Percentiles rank a stretch among this genome's conserved stretches.
Evolutionary conservation across 2,329 filamentous ascomycete genomes (phyloP).

Genomic region (Talaromyces sp.): DNA sequence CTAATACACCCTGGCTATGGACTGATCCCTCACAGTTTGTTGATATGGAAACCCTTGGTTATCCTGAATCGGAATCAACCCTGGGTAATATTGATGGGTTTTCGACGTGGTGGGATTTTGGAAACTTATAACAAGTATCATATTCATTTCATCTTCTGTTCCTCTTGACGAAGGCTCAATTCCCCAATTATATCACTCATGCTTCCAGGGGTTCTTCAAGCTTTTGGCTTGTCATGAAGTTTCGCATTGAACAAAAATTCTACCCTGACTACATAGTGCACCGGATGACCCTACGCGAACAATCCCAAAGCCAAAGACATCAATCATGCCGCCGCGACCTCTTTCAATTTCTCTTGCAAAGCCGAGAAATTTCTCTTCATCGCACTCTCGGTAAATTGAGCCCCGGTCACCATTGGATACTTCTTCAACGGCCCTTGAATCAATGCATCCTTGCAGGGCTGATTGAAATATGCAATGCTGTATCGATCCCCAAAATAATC

Average conservation of each 20-base stretch:
- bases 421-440: slow-evolving; percentile 66
- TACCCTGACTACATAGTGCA: slow-evolving; percentile 10
- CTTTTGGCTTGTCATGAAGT: background rate
- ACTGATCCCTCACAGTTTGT: slow-evolving; percentile 35
- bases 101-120: slow-evolving; percentile 41
- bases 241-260: background rate
- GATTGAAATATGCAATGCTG: slow-evolving; percentile 69
- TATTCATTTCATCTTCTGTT: slow-evolving; percentile 26
- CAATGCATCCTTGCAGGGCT: slow-evolving; percentile 60
- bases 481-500: slow-evolving; percentile 64
- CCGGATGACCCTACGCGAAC: slow-evolving; percentile 18
- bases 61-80: slow-evolving; percentile 29
- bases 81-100: slow-evolving; percentile 36
- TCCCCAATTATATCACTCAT: too few species aligned
- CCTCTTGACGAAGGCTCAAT: slow-evolving; percentile 14
- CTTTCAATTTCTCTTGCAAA: slow-evolving; percentile 52
- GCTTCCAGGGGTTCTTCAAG: slow-evolving; percentile 1
- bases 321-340: slow-evolving; percentile 18
- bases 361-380: slow-evolving; percentile 61
- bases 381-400: slow-evolving; percentile 61
- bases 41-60: slow-evolving; percentile 36
- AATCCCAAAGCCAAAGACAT: background rate
- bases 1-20: slow-evolving; percentile 41
- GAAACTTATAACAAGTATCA: slow-evolving; percentile 34
- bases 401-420: slow-evolving; percentile 63